Percentiles rank a stretch among this genome's conserved stretches.
phyloP scores from a whole-genome alignment of 768 basidiomycete species.

The Tulasnella sp. region DNA sequence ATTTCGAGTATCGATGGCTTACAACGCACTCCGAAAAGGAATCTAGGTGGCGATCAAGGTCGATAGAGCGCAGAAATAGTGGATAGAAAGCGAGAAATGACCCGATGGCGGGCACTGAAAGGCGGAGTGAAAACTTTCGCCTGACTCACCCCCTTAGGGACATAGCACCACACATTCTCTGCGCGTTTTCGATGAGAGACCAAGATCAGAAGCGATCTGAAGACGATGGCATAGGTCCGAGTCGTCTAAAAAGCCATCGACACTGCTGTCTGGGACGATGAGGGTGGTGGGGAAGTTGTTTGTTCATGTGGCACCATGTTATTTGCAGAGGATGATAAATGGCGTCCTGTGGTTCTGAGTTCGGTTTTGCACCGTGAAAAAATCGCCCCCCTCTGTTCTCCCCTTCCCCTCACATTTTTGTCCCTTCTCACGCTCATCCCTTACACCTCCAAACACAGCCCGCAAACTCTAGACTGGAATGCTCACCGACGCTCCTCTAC shows the following conservation, averaged over 20 bases:
- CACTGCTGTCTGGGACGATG: background rate
- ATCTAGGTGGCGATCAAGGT: background rate
- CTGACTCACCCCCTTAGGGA: background rate
- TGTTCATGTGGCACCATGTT: background rate
- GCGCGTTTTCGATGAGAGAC: background rate
- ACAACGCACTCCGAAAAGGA: background rate
- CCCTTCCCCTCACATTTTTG: background rate
- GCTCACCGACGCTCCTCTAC: background rate
- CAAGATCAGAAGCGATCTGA: background rate
- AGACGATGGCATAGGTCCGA: background rate
- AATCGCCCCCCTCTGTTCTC: constrained; percentile 2
- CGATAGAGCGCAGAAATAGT: background rate
- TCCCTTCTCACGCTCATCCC: background rate
- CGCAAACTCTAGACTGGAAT: background rate
- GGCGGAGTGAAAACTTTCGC: background rate
- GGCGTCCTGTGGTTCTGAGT: background rate
- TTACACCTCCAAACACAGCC: background rate
- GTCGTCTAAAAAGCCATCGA: background rate
- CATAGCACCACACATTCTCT: background rate
- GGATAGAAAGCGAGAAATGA: background rate
- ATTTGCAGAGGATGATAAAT: constrained; percentile 4
- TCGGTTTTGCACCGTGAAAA: background rate
- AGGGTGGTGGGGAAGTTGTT: background rate
- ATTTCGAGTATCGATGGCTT: background rate
- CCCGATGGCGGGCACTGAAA: background rate